Base-by-base conservation (phyloP, 192 early-diverging fungal genomes). In the Coemansia sp. region DNA sequence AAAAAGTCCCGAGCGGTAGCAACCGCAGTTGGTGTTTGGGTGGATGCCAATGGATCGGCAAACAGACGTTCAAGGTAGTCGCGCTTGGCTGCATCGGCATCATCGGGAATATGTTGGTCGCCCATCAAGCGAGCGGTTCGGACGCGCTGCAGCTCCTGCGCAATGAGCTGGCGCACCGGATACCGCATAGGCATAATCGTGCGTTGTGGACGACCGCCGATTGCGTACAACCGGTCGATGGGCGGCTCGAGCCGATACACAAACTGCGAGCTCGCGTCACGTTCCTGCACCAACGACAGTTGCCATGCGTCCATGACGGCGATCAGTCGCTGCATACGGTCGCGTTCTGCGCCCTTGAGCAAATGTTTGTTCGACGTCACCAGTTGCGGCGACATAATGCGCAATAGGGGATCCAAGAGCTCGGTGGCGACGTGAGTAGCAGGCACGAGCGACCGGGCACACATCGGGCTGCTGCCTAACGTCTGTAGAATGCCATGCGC, bases 341-440 rank as follows among this genome's bases (percentile, higher is more conserved):
- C 63, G 10, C 36, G n/a, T 60, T 81, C 72, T 9, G 54, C 56
- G 44, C 70, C 68, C 57, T 72, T 71, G 23, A 81, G 59, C 59
- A 74, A 55, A 47, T 72, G 72, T 42, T 70, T 63, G 75, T 85
- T 86, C 31, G 91, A 87, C 3, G 87, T 83, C 28, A 80, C 58
- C 63, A 96, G 55, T 37, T 89, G 82, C 12, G 94, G 92, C 3
- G 90, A 88, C 20, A 97, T 57, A 17, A 98, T 94, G 5, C 82
- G 79, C 53, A 92, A 14, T 7, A 98, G 75, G 24, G 76, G 82
- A 21, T 90, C 82, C 3, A 89, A 56, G 0, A 98, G 66, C 23
- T 89, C 88, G 10, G 80, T 63, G 3, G 67, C 73, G 42, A 83
- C 65, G 25, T 36, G 54, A 34, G 59, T 58, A n/a, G 63, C 64